Evolutionary conservation across 2,329 filamentous ascomycete species (phyloP), one percentile per base, ranked within the genome.

Genomic region (Leptographium wingfieldii): DNA sequence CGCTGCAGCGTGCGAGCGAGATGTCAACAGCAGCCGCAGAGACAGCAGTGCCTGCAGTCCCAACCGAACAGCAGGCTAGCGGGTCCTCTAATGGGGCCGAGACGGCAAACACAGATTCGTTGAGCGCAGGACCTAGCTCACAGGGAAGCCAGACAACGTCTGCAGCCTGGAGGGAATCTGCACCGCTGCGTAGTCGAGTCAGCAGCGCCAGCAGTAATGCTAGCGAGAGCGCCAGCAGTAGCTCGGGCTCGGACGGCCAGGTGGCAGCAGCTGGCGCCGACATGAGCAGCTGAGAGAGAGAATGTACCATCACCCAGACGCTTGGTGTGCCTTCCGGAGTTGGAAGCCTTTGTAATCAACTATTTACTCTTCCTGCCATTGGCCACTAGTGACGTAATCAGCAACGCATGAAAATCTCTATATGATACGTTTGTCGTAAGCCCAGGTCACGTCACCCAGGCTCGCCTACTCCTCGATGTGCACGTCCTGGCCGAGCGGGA

Each of bases 91-190:
- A 3, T 40, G 38, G 38, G 38, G 38, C 14, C 38, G 38, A 40
- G 38, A 40, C 38, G 38, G 38, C 35, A 38, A 38, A 10, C 35
- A 38, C 35, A 38, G 35, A 38, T 10, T 10, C 35, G 9, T 10
- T 10, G 10, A 38, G 35, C 35, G 35, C 27, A 16, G n/a, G n/a
- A 38, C 29, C 27, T 19, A 51, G 43, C n/a, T 27, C 31, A 14
- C 22, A 19, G 10, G 31, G 31, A 43, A n/a, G 31, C 9, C 48
- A 38, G 31, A 27, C 22, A 25, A 27, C 22, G 2, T 31, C 54
- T 61, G 78, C 79, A 5, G 76, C 74, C 60, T 82, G 80, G 79
- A 77, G 77, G 55, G 76, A 77, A 16, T 69, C 76, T 2, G 73
- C 76, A 19, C 79, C 80, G 65, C 69, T 80, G 0, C 38, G 16